Evolutionary conservation across 2,329 filamentous ascomycete genomes (phyloP).

Genomic region (Colletotrichum musicola): DNA sequence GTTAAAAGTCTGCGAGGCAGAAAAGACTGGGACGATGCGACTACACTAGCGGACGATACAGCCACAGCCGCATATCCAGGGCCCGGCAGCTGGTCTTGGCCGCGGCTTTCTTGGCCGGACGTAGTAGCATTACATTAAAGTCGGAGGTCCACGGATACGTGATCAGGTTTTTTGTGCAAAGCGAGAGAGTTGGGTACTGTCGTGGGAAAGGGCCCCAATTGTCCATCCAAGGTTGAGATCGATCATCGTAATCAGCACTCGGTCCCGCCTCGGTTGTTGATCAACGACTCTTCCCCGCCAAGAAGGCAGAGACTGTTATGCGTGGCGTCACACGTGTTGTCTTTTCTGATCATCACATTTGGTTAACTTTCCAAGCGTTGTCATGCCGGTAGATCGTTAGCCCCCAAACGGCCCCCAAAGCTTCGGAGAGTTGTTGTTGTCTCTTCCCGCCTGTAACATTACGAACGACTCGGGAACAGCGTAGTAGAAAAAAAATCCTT

Average conservation of each 20-base stretch:
- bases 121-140: too few species aligned
- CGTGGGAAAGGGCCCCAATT: neutral
- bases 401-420: neutral
- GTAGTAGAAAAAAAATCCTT: neutral
- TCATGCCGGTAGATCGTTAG: neutral
- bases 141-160: too few species aligned
- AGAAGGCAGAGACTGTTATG: neutral
- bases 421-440: neutral
- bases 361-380: neutral
- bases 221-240: neutral
- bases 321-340: neutral
- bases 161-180: neutral
- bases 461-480: too few species aligned
- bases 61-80: constrained; percentile 24
- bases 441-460: too few species aligned
- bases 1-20: constrained; percentile 4
- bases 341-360: neutral
- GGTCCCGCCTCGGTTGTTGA: constrained; percentile 25
- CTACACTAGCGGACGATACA: constrained; percentile 20
- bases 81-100: constrained; percentile 15
- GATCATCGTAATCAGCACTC: constrained; percentile 31
- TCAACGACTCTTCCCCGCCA: constrained; percentile 1
- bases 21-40: constrained; percentile 11
- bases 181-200: neutral
- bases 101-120: too few species aligned